These are phyloP conservation scores for Sonneratia alba DNA, from an alignment of 345 rosid genomes.

Conservation along the genomic window DNA sequence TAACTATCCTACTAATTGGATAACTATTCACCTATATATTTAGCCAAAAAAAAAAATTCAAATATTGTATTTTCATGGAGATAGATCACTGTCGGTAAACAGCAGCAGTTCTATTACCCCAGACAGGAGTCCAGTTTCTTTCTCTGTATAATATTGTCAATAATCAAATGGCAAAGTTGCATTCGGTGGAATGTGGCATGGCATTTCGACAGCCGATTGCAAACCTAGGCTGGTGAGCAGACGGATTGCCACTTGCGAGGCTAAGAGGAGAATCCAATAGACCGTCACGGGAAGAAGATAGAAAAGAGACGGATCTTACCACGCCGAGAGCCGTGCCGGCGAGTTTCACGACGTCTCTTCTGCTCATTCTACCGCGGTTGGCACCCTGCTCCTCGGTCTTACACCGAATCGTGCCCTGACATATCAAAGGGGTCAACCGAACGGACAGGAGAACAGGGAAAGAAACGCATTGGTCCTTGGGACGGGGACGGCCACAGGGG, in stretches of 20 bases:
- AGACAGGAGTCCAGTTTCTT: no score
- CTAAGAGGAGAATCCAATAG: neutral
- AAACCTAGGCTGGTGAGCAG: neutral
- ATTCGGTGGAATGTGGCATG: neutral
- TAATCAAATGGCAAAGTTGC: neutral
- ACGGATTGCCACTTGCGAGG: neutral
- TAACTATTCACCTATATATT: no score
- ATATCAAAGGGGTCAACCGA: neutral
- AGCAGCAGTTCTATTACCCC: no score
- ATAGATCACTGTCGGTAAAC: neutral
- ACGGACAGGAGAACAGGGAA: neutral
- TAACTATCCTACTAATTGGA: neutral
- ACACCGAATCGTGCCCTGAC: constrained; percentile 47
- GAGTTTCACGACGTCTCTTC: constrained; percentile 56
- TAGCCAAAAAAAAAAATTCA: neutral
- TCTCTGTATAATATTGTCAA: neutral
- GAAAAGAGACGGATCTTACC: constrained; percentile 26
- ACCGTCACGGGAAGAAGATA: neutral
- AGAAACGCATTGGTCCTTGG: neutral
- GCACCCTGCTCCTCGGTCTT: constrained; percentile 26
- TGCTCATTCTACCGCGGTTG: constrained; percentile 17
- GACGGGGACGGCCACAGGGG: neutral
- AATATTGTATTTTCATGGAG: neutral
- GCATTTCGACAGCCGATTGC: neutral
- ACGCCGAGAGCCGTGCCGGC: constrained; percentile 50